Conservation (phyloP, 2,329 filamentous ascomycete species). For the Dactylellina cionopaga region DNA sequence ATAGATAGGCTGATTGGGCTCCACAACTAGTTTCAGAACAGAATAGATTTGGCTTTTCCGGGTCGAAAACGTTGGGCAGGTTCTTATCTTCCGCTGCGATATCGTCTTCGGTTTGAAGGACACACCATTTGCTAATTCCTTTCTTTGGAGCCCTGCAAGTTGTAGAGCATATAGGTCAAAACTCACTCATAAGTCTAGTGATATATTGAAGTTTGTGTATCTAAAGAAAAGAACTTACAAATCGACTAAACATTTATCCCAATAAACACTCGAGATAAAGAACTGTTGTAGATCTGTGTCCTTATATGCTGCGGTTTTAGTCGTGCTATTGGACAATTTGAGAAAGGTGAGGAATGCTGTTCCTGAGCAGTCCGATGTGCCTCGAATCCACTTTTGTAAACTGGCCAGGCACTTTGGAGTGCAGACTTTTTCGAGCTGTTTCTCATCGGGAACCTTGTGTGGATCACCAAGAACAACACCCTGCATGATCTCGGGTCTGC, state of each 20-base stretch:
- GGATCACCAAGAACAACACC: slow-evolving; percentile 1
- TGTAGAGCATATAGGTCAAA: no score
- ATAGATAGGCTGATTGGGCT: slow-evolving; percentile 25
- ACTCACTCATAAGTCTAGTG: no score
- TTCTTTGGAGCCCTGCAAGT: slow-evolving; percentile 12
- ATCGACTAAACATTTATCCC: slow-evolving; percentile 40
- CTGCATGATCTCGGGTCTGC: slow-evolving; percentile 21
- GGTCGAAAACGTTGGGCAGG: not conserved
- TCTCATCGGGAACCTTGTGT: slow-evolving; percentile 1
- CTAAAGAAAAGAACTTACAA: slow-evolving; percentile 18
- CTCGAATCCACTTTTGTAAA: slow-evolving; percentile 34
- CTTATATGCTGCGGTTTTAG: slow-evolving; percentile 5
- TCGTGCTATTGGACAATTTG: slow-evolving; percentile 21
- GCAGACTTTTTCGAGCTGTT: slow-evolving; percentile 23
- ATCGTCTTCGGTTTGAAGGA: slow-evolving; percentile 10
- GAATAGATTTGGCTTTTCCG: slow-evolving; percentile 16
- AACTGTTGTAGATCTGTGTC: slow-evolving; percentile 39
- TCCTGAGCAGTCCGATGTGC: not conserved
- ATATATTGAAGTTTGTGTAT: no score
- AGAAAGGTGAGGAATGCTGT: slow-evolving; percentile 22
- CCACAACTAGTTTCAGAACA: slow-evolving; percentile 33
- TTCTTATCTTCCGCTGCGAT: not conserved
- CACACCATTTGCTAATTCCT: slow-evolving; percentile 37
- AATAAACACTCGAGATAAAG: slow-evolving; percentile 33
- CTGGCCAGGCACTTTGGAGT: slow-evolving; percentile 24